Percentiles rank a stretch among this genome's conserved stretches.
Conservation (phyloP, 306 rosid genomes). For the Malus orientalis region DNA sequence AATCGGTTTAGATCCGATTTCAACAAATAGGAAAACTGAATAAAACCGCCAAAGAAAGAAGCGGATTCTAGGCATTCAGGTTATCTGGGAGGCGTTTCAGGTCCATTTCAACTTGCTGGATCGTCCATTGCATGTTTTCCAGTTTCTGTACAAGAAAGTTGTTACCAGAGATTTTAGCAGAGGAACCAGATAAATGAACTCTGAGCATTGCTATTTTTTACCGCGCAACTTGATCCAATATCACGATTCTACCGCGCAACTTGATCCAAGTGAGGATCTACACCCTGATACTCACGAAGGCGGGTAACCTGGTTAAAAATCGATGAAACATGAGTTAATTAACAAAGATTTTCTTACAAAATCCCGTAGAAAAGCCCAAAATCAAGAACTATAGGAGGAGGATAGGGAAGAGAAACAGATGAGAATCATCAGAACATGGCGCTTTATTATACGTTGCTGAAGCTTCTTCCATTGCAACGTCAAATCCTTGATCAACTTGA, state of each 20-base stretch:
- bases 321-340: too few relatives aligned
- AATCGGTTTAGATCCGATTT: background rate
- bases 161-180: background rate
- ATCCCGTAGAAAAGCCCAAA: too few relatives aligned
- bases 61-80: slow-evolving; percentile 22
- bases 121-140: slow-evolving; percentile 93
- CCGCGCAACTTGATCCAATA: slow-evolving; percentile 75
- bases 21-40: background rate
- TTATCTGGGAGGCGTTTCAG: slow-evolving; percentile 61
- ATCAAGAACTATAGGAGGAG: too few relatives aligned
- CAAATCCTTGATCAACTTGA: slow-evolving; percentile 86
- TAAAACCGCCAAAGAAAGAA: background rate
- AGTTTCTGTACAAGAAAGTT: slow-evolving; percentile 48
- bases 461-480: too few relatives aligned
- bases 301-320: too few relatives aligned
- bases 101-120: slow-evolving; percentile 90
- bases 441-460: too few relatives aligned
- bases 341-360: too few relatives aligned
- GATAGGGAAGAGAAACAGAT: too few relatives aligned
- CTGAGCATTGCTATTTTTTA: background rate
- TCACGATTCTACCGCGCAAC: too few relatives aligned
- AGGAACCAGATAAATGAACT: background rate
- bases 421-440: too few relatives aligned
- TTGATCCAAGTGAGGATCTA: too few relatives aligned
- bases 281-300: too few relatives aligned